Base-by-base conservation (phyloP, 768 basidiomycete species). In the Pleurotus djamor region DNA sequence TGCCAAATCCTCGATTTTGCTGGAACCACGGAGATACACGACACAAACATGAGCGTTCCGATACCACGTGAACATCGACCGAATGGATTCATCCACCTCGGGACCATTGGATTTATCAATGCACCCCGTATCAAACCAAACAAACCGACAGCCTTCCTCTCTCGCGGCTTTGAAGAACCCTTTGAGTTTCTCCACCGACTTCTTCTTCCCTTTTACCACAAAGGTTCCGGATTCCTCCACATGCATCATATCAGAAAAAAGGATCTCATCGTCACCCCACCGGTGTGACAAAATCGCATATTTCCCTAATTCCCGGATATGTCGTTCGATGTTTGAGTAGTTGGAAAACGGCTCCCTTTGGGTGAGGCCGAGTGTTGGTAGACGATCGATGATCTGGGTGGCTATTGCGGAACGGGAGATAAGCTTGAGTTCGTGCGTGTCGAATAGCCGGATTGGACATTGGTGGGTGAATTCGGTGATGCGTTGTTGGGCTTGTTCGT, bases 21-120 rank as follows among this genome's bases (percentile, higher is more conserved):
- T 7, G 17, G 45, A 14, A 17, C 45, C 45, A 13, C 33, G 5
- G 7, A 37, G 32, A 13, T 37, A 35, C 3, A 37, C 51, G 33
- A 52, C 16, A 37, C 51, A 52, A 16, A 55, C 37, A 6, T 16
- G n/a, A 1, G 52, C 34, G 32, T 43, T 55, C 1, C 51, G 51
- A 28, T 52, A 52, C 51, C 51, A 52, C 5, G 34, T 34, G 33
- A 52, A 52, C 51, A 52, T 52, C 32, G 51, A 52, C 32, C 51
- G 51, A 13, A 52, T 52, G 13, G 52, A 55, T 33, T 43, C 52
- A 12, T 13, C 52, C 14, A 43, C 37, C n/a, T 38, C 36, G 21
- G 52, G n/a, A 8, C 17, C 7, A 12, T 55, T 55, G 8, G 35
- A 10, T 14, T 28, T 13, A 10, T 38, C 52, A 16, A 55, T 55